Evolutionary conservation across 1,284 basidiomycete genomes (phyloP), one percentile per base, ranked within the genome.

Genomic region (Boletus sp.): DNA sequence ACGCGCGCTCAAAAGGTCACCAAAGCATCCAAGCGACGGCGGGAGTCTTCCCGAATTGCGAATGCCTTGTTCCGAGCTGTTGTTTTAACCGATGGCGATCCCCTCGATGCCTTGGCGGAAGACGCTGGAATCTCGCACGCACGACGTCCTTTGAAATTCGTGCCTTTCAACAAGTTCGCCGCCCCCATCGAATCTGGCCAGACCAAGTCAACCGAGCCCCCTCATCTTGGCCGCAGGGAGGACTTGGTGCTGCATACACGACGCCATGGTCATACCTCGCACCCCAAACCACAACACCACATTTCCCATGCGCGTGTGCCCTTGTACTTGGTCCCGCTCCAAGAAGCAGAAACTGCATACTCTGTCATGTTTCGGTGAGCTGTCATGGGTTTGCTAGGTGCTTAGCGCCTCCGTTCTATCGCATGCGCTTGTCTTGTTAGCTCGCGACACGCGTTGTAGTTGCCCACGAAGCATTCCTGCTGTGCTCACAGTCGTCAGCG

Each of bases 301-400:
- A 26, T n/a, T 23, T 26, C 22, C 14, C 26, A 23, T 13, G 10
- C 33, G 29, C 56, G 55, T 26, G n/a, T 6, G 20, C 59, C 64
- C 19, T 49, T 68, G 40, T 30, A 6, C 42, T 44, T 67, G 30
- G 49, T 64, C 20, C 64, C 62, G 2, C 14, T 65, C 22, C 51
- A 22, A 20, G 61, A 67, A 46, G 62, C 64, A 30, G 62, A 64
- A 40, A 53, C 50, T 8, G 64, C 62, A 16, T 66, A 68, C 30
- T 46, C 64, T 8, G 16, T 22, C 20, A 58, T 58, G 40, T 66
- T 68, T 52, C 49, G 57, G 66, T 64, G 34, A 54, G 62, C 54
- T 16, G 7, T 9, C 13, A 22, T 16, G 25, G 2, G 12, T 38
- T 26, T 30, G 35, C 19, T 2, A n/a, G 7, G 34, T 35, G 14